phyloP scores from a whole-genome alignment of 2,329 filamentous ascomycete genomes.

The Arthrobotrys iridis region DNA sequence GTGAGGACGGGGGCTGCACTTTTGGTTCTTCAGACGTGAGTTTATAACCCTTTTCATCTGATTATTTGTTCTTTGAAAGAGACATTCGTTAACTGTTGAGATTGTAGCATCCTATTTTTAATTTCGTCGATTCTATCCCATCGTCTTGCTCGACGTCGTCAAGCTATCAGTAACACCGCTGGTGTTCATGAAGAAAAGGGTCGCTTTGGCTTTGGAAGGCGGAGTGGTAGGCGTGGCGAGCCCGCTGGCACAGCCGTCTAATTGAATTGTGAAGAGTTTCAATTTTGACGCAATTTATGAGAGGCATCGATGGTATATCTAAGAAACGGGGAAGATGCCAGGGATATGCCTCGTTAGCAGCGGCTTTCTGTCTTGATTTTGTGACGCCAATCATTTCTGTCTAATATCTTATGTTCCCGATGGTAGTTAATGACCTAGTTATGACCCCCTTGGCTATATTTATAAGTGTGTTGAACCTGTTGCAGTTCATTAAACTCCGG shows the following conservation, averaged over 20 bases:
- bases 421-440: too few relatives aligned
- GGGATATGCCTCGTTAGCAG: too few relatives aligned
- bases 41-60: not conserved
- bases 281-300: too few relatives aligned
- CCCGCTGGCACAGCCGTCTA: not conserved
- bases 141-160: not conserved
- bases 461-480: not conserved
- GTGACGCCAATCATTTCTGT: too few relatives aligned
- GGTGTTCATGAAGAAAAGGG: slow-evolving; percentile 16
- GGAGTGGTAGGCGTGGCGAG: not conserved
- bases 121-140: slow-evolving; percentile 9
- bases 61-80: not conserved
- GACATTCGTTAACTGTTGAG: not conserved
- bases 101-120: slow-evolving; percentile 25
- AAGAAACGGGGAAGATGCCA: too few relatives aligned
- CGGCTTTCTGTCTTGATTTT: too few relatives aligned
- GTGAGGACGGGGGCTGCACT: slow-evolving; percentile 22
- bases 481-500: not conserved
- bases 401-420: too few relatives aligned
- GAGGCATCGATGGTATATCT: too few relatives aligned
- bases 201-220: slow-evolving; percentile 20
- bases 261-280: not conserved
- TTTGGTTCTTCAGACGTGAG: slow-evolving; percentile 38
- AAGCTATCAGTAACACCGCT: not conserved
- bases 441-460: too few relatives aligned